phyloP scores from a whole-genome alignment of 2,329 filamentous ascomycete genomes.

The Ceratocystis alfenasii region DNA sequence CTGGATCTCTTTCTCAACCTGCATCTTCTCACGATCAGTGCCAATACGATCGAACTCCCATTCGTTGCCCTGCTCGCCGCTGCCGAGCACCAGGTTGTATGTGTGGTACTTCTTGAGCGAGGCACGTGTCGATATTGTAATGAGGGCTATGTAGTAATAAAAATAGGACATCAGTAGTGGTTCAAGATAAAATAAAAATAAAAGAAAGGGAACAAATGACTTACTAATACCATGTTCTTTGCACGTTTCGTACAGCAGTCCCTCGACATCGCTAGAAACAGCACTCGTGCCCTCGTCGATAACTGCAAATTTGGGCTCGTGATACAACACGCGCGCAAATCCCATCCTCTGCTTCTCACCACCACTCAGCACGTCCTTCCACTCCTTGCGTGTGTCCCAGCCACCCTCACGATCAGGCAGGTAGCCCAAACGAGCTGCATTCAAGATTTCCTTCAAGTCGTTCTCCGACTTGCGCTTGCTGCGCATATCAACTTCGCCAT shows the following conservation, averaged over 20 bases:
- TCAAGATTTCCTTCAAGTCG: constrained; percentile 65
- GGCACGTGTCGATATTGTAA: constrained; percentile 89
- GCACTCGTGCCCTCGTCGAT: constrained; percentile 93
- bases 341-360: constrained; percentile 96
- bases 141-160: constrained; percentile 49
- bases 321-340: constrained; percentile 81
- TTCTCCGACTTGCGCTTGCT: constrained; percentile 61
- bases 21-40: constrained; percentile 82
- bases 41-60: constrained; percentile 94
- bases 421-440: constrained; percentile 77
- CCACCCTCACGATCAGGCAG: constrained; percentile 85
- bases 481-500: constrained; percentile 88
- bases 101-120: constrained; percentile 94
- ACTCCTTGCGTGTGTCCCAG: constrained; percentile 93
- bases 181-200: neutral
- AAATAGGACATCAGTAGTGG: constrained; percentile 24
- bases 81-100: constrained; percentile 74
- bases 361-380: constrained; percentile 95
- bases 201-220: constrained; percentile 29
- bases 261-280: constrained; percentile 88
- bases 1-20: constrained; percentile 79
- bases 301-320: constrained; percentile 88
- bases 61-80: constrained; percentile 67
- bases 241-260: constrained; percentile 79
- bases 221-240: constrained; percentile 89